Evolutionary conservation across 1,139 yeast genomes (phyloP), one percentile per base, ranked within the genome.

Genomic region (Lodderomyces margitis): DNA sequence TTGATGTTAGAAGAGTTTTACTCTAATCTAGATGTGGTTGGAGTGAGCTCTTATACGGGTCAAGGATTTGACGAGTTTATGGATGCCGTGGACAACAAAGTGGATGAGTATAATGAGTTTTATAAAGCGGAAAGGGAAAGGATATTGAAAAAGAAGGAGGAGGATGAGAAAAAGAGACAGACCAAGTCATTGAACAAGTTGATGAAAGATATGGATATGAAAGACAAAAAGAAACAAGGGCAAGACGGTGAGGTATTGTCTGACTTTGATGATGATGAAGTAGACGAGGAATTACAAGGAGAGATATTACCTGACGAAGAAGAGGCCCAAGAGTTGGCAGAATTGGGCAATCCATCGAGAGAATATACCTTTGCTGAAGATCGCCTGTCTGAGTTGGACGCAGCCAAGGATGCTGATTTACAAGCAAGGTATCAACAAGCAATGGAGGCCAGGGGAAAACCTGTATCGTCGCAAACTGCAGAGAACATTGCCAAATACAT

Each of bases 1-100:
- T 73, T 94, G 52, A 89, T 94, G 91, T 70, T 94, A 50, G 99
- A 94, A 59, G 98, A 94, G 58, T 94, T 94, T 57, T 94, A 94
- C 62, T 84, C 95, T 1, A 94, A 91, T 47, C 68, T 94, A 50
- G 98, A 92, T 58, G 87, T 89, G 43, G 96, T 87, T 34, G 84
- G 91, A 11, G 96, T 89, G 11, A 87, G 96, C 40, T 81, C 98
- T 25, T 84, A 81, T 56, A 91, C 98, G 0, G 98, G 98, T 12
- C 83, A 76, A 3, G 99, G 99, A 0, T 87, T 94, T 59, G 96
- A 89, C 57, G 96, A 88, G 27, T 92, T 94, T 57, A 60, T 91
- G 59, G 72, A 68, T 14, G 87, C 89, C 0, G 94, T 94, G 3
- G 95, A 87, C 53, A 77, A 78, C 49, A 94, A 94, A 63, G 91